phyloP scores from a whole-genome alignment of 208 protist species.

The Trypanosomatidae sp. region DNA sequence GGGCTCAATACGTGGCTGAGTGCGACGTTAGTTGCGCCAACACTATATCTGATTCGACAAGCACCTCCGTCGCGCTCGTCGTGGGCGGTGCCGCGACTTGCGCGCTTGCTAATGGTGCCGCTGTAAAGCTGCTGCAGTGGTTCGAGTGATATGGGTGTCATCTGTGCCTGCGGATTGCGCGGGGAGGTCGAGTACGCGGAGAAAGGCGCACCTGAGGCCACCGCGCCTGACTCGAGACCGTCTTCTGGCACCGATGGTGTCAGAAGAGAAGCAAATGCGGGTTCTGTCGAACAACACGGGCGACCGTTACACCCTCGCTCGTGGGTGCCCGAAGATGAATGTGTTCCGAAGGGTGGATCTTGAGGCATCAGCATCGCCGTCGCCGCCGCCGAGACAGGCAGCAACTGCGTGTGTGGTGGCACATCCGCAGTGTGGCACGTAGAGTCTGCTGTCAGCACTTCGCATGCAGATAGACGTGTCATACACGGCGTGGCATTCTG shows the following conservation, averaged over 20 bases:
- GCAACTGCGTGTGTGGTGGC: neutral
- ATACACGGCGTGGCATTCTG: neutral
- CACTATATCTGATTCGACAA: conserved; percentile 1
- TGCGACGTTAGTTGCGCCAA: neutral
- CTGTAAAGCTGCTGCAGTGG: neutral
- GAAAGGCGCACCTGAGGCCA: neutral
- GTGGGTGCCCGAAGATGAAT: neutral
- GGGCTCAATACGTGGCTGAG: neutral
- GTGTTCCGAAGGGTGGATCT: neutral
- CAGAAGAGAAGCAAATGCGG: neutral
- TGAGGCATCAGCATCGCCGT: neutral
- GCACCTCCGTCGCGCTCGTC: neutral
- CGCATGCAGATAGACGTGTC: neutral
- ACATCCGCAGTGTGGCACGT: neutral
- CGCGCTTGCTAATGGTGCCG: neutral
- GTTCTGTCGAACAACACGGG: neutral
- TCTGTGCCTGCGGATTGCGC: neutral
- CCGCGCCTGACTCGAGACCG: neutral
- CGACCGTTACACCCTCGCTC: neutral
- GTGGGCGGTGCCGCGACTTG: neutral
- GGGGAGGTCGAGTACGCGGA: neutral
- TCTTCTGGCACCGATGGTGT: neutral
- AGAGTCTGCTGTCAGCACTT: neutral
- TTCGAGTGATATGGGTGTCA: neutral
- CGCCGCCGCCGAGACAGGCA: neutral